Conservation (phyloP, 208 protist species). For the Trypanosoma congolense region DNA sequence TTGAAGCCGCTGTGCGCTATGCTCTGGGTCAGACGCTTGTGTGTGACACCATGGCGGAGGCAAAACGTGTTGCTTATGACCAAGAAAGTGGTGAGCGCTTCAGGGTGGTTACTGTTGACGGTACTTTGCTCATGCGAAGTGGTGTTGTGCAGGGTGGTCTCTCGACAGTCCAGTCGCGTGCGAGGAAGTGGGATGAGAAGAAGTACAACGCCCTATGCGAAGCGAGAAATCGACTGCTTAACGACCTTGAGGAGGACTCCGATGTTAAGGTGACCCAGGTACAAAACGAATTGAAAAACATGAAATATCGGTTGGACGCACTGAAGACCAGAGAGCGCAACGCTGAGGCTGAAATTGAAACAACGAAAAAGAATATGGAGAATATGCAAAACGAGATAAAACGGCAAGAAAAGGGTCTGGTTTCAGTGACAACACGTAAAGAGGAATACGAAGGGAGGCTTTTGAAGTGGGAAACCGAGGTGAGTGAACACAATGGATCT, state of each 20-base stretch:
- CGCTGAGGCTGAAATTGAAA: conserved; percentile 33
- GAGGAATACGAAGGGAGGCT: conserved; percentile 33
- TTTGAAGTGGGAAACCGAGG: conserved; percentile 34
- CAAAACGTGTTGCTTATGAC: conserved; percentile 82
- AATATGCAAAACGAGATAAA: conserved; percentile 36
- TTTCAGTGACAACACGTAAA: conserved; percentile 23
- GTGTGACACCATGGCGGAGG: conserved; percentile 92
- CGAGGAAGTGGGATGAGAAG: conserved; percentile 92
- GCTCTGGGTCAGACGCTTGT: conserved; percentile 95
- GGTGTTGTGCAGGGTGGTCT: conserved; percentile 95
- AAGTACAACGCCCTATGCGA: conserved; percentile 77
- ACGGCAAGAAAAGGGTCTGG: conserved; percentile 16
- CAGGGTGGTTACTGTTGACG: conserved; percentile 95
- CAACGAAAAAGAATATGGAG: conserved; percentile 28
- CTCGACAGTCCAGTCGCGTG: conserved; percentile 70
- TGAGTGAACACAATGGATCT: conserved; percentile 38
- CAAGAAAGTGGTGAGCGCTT: conserved; percentile 47
- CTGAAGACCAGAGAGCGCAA: conserved; percentile 37
- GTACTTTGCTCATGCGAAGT: conserved; percentile 92
- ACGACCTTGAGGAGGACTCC: conserved; percentile 44
- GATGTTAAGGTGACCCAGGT: conserved; percentile 70
- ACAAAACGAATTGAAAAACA: conserved; percentile 65
- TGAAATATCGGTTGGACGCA: conserved; percentile 64
- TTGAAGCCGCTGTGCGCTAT: conserved; percentile 91
- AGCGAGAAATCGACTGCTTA: conserved; percentile 60